Evolutionary conservation across 345 rosid species (phyloP).

Genomic region (Dipteronia dyeriana): DNA sequence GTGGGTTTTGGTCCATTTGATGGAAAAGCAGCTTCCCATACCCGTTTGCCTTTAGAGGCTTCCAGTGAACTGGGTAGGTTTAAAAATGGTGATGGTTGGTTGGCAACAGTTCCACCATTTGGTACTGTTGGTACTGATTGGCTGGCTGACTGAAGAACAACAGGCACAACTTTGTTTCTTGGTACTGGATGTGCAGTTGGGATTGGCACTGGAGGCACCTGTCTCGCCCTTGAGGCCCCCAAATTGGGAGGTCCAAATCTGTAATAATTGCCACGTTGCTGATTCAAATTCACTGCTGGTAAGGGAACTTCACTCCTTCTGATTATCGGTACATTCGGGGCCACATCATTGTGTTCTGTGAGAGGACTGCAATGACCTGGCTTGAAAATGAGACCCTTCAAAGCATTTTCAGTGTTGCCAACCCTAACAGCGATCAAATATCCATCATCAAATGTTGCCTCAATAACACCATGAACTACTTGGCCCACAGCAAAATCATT

Average conservation of each 20-base stretch:
- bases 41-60: conserved; percentile 40
- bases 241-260: conserved; percentile 27
- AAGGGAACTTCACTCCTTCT: conserved; percentile 57
- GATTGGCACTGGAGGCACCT: conserved; percentile 28
- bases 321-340: conserved; percentile 75
- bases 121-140: conserved; percentile 15
- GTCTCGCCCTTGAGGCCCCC: conserved; percentile 30
- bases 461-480: conserved; percentile 66
- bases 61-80: conserved; percentile 22
- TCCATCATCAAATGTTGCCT: conserved; percentile 76
- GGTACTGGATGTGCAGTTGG: conserved; percentile 38
- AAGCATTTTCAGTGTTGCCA: conserved; percentile 52
- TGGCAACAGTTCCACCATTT: conserved; percentile 37
- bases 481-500: conserved; percentile 64
- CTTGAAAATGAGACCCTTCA: conserved; percentile 84
- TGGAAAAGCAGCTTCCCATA: conserved; percentile 31
- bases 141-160: conserved; percentile 45
- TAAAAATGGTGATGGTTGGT: conserved; percentile 23
- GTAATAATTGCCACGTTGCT: conserved; percentile 17
- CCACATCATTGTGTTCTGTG: conserved; percentile 61
- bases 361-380: conserved; percentile 69
- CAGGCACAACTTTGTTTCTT: conserved; percentile 53
- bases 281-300: conserved; percentile 43
- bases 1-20: conserved; percentile 30
- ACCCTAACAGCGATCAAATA: conserved; percentile 70